Percentiles rank a stretch among this genome's conserved stretches.
Evolutionary conservation across 768 basidiomycete genomes (phyloP).

Genomic region (Amanita jacksonii): DNA sequence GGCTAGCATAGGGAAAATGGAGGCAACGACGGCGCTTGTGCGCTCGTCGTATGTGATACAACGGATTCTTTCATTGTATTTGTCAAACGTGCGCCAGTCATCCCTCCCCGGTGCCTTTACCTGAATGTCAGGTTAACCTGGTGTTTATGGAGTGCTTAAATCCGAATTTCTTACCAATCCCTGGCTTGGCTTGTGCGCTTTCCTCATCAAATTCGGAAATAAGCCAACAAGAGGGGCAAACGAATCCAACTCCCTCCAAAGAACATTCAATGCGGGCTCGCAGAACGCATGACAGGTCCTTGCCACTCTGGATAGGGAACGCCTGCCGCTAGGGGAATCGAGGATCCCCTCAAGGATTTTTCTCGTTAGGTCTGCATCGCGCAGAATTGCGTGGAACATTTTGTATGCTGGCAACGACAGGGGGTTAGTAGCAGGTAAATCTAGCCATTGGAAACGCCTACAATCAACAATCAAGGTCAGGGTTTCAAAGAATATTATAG

Average conservation of each 20-base stretch:
- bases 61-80: slow-evolving; percentile 58
- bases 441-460: too few species aligned
- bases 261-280: slow-evolving; percentile 58
- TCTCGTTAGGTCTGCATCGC: slow-evolving; percentile 49
- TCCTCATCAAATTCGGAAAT: slow-evolving; percentile 64
- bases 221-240: slow-evolving; percentile 61
- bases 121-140: slow-evolving; percentile 22
- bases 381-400: slow-evolving; percentile 45
- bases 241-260: slow-evolving; percentile 76
- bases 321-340: slow-evolving; percentile 53
- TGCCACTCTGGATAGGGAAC: slow-evolving; percentile 59
- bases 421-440: neutral
- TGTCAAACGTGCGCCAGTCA: slow-evolving; percentile 61
- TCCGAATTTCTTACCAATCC: slow-evolving; percentile 50
- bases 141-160: neutral
- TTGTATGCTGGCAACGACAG: slow-evolving; percentile 26
- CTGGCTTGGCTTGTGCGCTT: slow-evolving; percentile 60
- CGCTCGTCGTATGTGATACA: slow-evolving; percentile 64
- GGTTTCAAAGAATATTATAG: neutral
- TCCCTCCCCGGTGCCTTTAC: slow-evolving; percentile 50
- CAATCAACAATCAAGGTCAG: too few species aligned
- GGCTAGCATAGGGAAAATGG: slow-evolving; percentile 59
- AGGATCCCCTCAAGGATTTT: slow-evolving; percentile 39
- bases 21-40: slow-evolving; percentile 50
- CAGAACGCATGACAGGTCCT: slow-evolving; percentile 68